Evolutionary conservation across 2,329 filamentous ascomycete species (phyloP), one percentile per base, ranked within the genome.

Genomic region (Exophiala phaeomuriformis): DNA sequence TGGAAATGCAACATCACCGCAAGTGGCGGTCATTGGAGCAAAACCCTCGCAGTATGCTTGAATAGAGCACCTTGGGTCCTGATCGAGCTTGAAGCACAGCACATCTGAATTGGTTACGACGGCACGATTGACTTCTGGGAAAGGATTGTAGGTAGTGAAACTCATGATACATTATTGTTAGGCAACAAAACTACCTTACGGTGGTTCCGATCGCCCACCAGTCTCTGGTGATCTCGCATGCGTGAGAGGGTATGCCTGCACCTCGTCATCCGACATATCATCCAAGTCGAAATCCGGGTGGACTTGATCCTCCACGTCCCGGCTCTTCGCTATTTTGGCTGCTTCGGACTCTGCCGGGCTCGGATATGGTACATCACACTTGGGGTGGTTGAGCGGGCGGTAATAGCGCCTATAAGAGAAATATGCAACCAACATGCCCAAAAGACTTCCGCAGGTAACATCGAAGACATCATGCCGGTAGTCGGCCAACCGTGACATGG

Each of bases 401-500:
- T 78, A 84, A 63, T 84, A 84, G 47, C 81, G 70, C 50, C 80
- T 70, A 64, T 83, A 84, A 5, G 77, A 79, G 56, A 80, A 77
- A 64, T 75, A 79, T 9, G 80, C 75, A 2, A 83, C 70, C 1
- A 69, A 51, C 31, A 81, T 69, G 0, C 82, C 81, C 4, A 84
- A 64, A 19, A 78, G 49, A 10, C 74, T 76, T 0, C 81, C 81
- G 4, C 70, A 70, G 2, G 76, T 77, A 3, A 84, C 80, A 65
- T 84, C 81, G 53, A 77, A 82, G 1, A 83, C 77, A 65, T 84
- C 81, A 57, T 84, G 81, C 29, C 81, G 70, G 63, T 84, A 84
- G 61, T 84, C 81, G 54, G 81, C 80, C 35, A 81, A 69, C n/a
- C 81, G 72, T 3, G 77, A 81, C 39, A 82, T 78, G 0, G 81